Conservation (phyloP, 1,139 yeast species). For the Kodamaea arcana region DNA sequence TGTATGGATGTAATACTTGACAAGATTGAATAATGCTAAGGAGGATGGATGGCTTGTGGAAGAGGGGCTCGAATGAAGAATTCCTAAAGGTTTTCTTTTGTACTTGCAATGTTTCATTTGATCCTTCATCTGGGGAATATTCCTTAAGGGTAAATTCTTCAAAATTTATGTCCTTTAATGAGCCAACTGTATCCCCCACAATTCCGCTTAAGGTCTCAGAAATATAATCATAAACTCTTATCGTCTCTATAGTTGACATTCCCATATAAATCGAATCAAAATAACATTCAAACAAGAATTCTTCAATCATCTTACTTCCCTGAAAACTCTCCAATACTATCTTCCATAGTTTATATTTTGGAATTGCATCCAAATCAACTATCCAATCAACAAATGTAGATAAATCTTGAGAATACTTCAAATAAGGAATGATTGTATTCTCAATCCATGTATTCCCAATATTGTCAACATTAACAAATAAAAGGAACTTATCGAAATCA, state of each 20-base stretch:
- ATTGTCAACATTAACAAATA: conserved; percentile 6
- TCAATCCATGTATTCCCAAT: conserved; percentile 21
- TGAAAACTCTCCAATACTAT: conserved; percentile 1
- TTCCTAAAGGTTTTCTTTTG: not conserved
- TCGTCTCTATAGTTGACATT: conserved; percentile 26
- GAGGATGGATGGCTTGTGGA: conserved; percentile 4
- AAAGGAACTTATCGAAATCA: conserved; percentile 5
- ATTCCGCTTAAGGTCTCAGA: conserved; percentile 18
- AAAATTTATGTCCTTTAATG: not conserved
- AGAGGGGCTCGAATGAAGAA: not conserved
- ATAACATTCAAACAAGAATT: conserved; percentile 5
- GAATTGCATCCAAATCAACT: conserved; percentile 8
- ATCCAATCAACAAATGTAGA: conserved; percentile 27
- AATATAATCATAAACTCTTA: conserved; percentile 28
- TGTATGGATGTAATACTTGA: conserved; percentile 39
- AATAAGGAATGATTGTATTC: conserved; percentile 29
- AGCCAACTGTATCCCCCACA: not conserved
- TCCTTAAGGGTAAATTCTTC: not conserved
- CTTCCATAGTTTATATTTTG: conserved; percentile 5
- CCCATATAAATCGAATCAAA: conserved; percentile 7
- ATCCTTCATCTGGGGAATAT: not conserved
- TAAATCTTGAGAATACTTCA: conserved; percentile 19
- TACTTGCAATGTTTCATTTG: too few species aligned
- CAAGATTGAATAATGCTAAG: conserved; percentile 32
- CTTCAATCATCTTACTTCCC: not conserved